Percentiles rank a stretch among this genome's conserved stretches.
Conservation (phyloP, 495 filamentous ascomycete species). For the Penicillium steckii region DNA sequence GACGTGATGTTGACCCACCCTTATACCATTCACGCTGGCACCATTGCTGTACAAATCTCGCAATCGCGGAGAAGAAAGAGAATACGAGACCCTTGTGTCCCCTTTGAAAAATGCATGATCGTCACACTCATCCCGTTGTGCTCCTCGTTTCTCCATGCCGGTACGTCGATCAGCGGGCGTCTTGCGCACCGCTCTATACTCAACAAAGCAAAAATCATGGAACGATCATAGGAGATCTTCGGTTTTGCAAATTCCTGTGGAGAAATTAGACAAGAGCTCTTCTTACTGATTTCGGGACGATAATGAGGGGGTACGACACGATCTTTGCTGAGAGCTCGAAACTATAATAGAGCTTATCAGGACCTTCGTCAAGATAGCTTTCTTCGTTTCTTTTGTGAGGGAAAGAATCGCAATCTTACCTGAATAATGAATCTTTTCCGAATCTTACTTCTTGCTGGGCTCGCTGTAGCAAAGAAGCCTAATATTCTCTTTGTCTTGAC, state of each 20-base stretch:
- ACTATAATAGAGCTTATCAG: not conserved
- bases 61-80: constrained; percentile 1
- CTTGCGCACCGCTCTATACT: constrained; percentile 6
- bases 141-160: constrained; percentile 1
- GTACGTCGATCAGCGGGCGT: constrained; percentile 6
- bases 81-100: constrained; percentile 3
- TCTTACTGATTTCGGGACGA: not conserved
- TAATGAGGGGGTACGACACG: not conserved
- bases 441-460: constrained; percentile 2
- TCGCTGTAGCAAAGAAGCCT: constrained; percentile 30
- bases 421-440: constrained; percentile 6
- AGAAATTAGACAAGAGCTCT: constrained; percentile 21
- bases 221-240: constrained; percentile 10
- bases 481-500: constrained; percentile 64
- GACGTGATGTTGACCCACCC: constrained; percentile 19
- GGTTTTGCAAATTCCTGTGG: constrained; percentile 15
- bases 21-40: constrained; percentile 11
- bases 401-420: not conserved
- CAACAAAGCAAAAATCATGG: not conserved
- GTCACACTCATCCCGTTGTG: not conserved
- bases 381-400: too few species aligned
- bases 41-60: constrained; percentile 12
- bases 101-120: constrained; percentile 3
- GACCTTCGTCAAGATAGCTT: too few species aligned
- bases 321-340: not conserved